phyloP scores from a whole-genome alignment of 2,329 filamentous ascomycete species.

The Fusarium longipes region DNA sequence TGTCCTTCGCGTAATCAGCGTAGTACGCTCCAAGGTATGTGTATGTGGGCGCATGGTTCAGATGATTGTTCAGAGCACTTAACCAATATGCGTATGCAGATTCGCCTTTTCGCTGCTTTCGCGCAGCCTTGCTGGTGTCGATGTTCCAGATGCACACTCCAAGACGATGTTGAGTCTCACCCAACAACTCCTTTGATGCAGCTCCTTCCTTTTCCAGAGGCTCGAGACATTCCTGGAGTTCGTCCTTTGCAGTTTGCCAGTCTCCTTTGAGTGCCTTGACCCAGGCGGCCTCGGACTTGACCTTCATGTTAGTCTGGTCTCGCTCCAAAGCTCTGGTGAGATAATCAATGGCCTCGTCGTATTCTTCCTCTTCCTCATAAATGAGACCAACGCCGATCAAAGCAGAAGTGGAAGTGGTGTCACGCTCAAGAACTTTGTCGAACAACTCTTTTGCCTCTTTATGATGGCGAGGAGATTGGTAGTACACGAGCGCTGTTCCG shows the following conservation, averaged over 20 bases:
- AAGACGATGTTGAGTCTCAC: slow-evolving; percentile 87
- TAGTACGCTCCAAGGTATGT: slow-evolving; percentile 93
- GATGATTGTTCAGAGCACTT: slow-evolving; percentile 83
- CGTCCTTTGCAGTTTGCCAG: slow-evolving; percentile 72
- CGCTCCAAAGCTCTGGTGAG: slow-evolving; percentile 79
- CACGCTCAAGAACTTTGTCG: slow-evolving; percentile 80
- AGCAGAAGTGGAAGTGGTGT: slow-evolving; percentile 80
- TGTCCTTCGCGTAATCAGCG: slow-evolving; percentile 89
- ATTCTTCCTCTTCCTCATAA: slow-evolving; percentile 93
- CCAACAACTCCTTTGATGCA: slow-evolving; percentile 74
- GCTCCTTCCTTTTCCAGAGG: slow-evolving; percentile 71
- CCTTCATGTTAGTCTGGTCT: slow-evolving; percentile 78
- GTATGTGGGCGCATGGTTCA: slow-evolving; percentile 90
- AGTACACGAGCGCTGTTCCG: slow-evolving; percentile 88
- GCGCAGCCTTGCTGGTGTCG: slow-evolving; percentile 76
- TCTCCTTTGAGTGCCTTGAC: slow-evolving; percentile 87
- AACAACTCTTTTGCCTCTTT: slow-evolving; percentile 89
- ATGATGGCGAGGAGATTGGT: slow-evolving; percentile 90
- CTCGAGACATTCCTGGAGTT: slow-evolving; percentile 76
- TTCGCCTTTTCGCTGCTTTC: slow-evolving; percentile 79
- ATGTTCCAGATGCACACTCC: slow-evolving; percentile 89
- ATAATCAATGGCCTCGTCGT: slow-evolving; percentile 82
- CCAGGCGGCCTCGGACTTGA: slow-evolving; percentile 91
- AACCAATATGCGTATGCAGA: slow-evolving; percentile 84
- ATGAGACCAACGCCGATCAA: slow-evolving; percentile 92